Conservation (phyloP, 495 filamentous ascomycete genomes). For the Darksidea phi region DNA sequence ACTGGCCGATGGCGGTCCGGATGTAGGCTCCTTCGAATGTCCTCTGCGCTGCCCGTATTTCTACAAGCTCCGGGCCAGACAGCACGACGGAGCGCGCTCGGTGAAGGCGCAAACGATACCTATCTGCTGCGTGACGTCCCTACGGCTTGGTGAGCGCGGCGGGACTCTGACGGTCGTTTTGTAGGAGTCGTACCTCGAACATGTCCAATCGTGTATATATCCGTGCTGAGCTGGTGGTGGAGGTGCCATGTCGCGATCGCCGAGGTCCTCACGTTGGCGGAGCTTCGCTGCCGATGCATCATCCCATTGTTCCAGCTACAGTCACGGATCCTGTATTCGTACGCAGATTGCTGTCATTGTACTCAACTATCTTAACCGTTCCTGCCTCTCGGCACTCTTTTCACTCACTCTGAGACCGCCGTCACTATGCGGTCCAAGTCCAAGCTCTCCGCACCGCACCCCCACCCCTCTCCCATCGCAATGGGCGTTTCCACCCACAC, state of each 20-base stretch:
- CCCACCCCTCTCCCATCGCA: neutral
- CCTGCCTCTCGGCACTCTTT: neutral
- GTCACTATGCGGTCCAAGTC: neutral
- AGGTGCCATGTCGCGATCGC: neutral
- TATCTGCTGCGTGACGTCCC: conserved; percentile 40
- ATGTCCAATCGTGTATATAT: conserved; percentile 6
- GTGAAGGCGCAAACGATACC: conserved; percentile 66
- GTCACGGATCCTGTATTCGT: too few relatives aligned
- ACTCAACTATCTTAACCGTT: too few relatives aligned
- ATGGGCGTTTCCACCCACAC: neutral
- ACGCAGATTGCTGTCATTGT: too few relatives aligned
- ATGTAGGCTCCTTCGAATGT: conserved; percentile 98
- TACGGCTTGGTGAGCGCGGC: conserved; percentile 3
- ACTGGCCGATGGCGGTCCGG: conserved; percentile 88
- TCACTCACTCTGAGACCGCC: neutral
- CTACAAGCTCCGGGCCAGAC: conserved; percentile 79
- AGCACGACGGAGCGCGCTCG: conserved; percentile 80
- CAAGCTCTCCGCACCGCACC: conserved; percentile 2
- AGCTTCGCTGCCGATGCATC: too few relatives aligned
- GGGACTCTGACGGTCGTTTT: neutral
- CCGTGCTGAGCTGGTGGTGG: neutral
- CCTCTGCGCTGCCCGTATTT: conserved; percentile 89
- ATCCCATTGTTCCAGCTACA: too few relatives aligned
- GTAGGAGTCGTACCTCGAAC: conserved; percentile 30
- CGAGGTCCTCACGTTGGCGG: too few relatives aligned